Percentiles rank a stretch among this genome's conserved stretches.
Evolutionary conservation across 2,329 filamentous ascomycete species (phyloP).

Genomic region (Trichoderma gracile): DNA sequence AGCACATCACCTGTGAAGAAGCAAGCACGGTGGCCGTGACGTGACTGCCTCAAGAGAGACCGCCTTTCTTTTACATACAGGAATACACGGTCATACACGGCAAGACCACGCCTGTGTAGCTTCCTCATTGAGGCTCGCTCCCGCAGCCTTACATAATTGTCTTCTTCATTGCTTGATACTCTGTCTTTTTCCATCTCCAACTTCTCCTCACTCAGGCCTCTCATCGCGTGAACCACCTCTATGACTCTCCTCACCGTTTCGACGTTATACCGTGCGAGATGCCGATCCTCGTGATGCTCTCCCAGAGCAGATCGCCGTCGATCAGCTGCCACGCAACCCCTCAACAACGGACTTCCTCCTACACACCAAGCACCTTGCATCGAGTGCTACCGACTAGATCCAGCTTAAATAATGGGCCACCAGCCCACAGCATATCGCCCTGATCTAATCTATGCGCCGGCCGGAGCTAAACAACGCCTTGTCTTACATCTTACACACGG

Average conservation of each 20-base stretch:
- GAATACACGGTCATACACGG: not conserved
- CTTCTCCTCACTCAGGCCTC: not conserved
- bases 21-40: not conserved
- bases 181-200: not conserved
- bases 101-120: constrained; percentile 6
- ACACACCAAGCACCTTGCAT: not conserved
- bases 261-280: constrained; percentile 1
- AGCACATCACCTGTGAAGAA: not conserved
- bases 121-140: constrained; percentile 8
- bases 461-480: constrained; percentile 9
- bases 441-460: constrained; percentile 12
- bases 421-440: constrained; percentile 11
- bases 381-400: constrained; percentile 3
- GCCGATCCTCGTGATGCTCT: constrained; percentile 14
- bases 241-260: not conserved
- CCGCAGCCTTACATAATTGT: not conserved
- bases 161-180: not conserved
- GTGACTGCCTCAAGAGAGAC: not conserved
- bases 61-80: not conserved
- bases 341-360: constrained; percentile 9
- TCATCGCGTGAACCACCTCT: constrained; percentile 1
- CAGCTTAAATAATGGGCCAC: constrained; percentile 7
- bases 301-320: constrained; percentile 6
- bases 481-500: constrained; percentile 2
- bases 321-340: constrained; percentile 12